phyloP scores from a whole-genome alignment of 2,329 filamentous ascomycete species.

The Corynespora cassiicola region DNA sequence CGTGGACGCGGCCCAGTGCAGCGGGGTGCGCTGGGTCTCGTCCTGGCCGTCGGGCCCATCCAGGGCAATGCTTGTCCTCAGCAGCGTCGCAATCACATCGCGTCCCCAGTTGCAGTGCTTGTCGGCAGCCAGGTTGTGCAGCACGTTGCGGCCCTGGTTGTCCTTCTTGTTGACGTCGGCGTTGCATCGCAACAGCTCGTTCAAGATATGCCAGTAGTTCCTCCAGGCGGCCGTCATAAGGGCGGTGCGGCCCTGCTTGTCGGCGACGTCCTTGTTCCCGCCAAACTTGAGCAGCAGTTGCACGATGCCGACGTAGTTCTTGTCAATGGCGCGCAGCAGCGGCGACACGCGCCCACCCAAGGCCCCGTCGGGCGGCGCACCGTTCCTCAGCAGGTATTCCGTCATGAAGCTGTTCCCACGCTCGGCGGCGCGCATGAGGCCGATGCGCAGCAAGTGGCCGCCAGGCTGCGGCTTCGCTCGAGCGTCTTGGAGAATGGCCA shows the following conservation, averaged over 20 bases:
- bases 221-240: constrained; percentile 47
- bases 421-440: constrained; percentile 42
- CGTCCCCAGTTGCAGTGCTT: constrained; percentile 56
- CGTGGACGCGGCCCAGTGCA: constrained; percentile 66
- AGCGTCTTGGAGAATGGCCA: constrained; percentile 43
- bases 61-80: constrained; percentile 48
- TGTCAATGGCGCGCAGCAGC: constrained; percentile 40
- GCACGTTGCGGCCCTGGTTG: constrained; percentile 38
- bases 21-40: constrained; percentile 57
- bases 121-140: constrained; percentile 47
- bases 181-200: constrained; percentile 42
- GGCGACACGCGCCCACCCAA: constrained; percentile 37
- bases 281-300: constrained; percentile 38
- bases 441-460: constrained; percentile 45
- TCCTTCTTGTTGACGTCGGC: constrained; percentile 49
- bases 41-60: constrained; percentile 51
- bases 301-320: constrained; percentile 36
- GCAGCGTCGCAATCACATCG: constrained; percentile 50
- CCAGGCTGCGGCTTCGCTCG: constrained; percentile 35
- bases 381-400: constrained; percentile 39
- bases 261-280: constrained; percentile 39
- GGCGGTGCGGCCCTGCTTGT: constrained; percentile 45
- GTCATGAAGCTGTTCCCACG: constrained; percentile 35
- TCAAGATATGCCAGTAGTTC: constrained; percentile 41
- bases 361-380: constrained; percentile 42